Conservation (phyloP, 202 grass and related monocot species). For the Thinopyrum obtusiflorum region DNA sequence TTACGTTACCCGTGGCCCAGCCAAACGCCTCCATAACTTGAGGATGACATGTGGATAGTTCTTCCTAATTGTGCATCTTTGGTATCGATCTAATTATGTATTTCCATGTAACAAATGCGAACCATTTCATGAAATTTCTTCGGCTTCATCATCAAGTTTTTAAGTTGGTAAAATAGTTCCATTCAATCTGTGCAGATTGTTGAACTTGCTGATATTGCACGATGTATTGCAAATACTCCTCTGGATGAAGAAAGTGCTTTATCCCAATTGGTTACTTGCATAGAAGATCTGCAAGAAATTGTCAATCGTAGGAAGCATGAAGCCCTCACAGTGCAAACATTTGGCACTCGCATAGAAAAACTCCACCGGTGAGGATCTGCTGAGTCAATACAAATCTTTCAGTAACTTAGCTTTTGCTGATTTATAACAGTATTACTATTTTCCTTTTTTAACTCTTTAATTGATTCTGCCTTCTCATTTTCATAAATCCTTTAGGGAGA, state of each 20-base stretch:
- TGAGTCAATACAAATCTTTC: background rate
- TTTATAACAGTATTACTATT: constrained; percentile 31
- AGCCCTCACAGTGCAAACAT: constrained; percentile 96
- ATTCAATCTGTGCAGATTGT: constrained; percentile 63
- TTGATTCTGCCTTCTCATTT: constrained; percentile 35
- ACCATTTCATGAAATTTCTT: constrained; percentile 16
- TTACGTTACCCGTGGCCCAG: background rate
- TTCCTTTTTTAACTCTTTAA: constrained; percentile 26
- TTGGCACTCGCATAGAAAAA: constrained; percentile 98
- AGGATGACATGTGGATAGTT: background rate
- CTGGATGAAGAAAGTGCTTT: constrained; percentile 92
- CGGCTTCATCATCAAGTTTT: constrained; percentile 15
- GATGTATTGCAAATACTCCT: constrained; percentile 85
- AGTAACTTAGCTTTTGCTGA: constrained; percentile 21
- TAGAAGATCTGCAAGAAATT: constrained; percentile 99
- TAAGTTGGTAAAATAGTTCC: constrained; percentile 17
- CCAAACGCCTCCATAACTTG: background rate
- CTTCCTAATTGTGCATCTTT: background rate
- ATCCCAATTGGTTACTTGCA: constrained; percentile 86
- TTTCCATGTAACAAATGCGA: background rate
- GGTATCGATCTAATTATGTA: background rate
- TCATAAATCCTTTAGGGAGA: constrained; percentile 65
- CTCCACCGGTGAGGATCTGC: constrained; percentile 70
- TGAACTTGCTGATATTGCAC: constrained; percentile 98
- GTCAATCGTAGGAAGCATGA: constrained; percentile 84